Conservation (phyloP, 495 filamentous ascomycete genomes). For the Tetracladium marchalianum region DNA sequence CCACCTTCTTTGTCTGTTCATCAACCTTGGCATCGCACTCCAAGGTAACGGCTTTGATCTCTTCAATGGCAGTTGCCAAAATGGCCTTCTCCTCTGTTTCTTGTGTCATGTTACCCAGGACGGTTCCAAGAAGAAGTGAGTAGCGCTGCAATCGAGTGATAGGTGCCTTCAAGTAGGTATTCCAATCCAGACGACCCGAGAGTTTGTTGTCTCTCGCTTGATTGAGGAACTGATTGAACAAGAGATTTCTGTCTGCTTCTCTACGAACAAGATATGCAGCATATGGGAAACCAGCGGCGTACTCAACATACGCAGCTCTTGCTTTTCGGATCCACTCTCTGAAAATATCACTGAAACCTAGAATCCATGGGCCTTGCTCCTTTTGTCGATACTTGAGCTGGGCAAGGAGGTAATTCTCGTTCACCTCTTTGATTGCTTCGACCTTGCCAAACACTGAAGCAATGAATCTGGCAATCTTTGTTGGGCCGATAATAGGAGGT, state of each 20-base stretch:
- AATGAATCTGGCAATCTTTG: constrained; percentile 67
- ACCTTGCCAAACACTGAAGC: constrained; percentile 82
- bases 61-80: constrained; percentile 78
- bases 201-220: constrained; percentile 65
- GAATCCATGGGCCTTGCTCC: constrained; percentile 91
- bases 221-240: constrained; percentile 82
- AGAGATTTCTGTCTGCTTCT: constrained; percentile 73
- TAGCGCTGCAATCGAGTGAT: constrained; percentile 92
- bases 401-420: constrained; percentile 87
- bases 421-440: constrained; percentile 80
- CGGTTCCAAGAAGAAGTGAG: constrained; percentile 69
- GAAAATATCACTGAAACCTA: constrained; percentile 95
- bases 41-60: constrained; percentile 82
- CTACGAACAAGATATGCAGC: constrained; percentile 76
- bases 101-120: constrained; percentile 69
- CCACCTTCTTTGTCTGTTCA: constrained; percentile 88
- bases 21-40: constrained; percentile 94
- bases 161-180: constrained; percentile 85
- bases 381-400: constrained; percentile 96
- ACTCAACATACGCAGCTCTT: constrained; percentile 78
- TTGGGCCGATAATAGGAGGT: constrained; percentile 71
- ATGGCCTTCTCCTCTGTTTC: constrained; percentile 90
- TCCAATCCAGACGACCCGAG: constrained; percentile 85
- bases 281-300: constrained; percentile 77
- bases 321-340: constrained; percentile 98